phyloP scores from a whole-genome alignment of 129 eudicot species.

The Escallonia herrerae region DNA sequence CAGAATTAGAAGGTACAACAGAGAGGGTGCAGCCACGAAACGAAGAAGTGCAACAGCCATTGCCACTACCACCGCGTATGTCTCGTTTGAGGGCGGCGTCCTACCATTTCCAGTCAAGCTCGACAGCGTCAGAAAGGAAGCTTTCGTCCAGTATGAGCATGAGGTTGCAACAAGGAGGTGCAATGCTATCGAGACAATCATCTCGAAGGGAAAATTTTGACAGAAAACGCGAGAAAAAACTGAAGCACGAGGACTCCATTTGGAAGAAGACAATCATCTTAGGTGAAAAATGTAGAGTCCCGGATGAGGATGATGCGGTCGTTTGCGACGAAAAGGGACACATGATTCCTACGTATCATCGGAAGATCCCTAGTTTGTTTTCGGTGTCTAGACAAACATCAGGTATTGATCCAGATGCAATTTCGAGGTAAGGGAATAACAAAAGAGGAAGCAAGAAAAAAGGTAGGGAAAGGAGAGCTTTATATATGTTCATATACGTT shows the following conservation, averaged over 20 bases:
- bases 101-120: conserved; percentile 29
- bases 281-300: conserved; percentile 66
- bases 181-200: conserved; percentile 20
- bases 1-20: not conserved
- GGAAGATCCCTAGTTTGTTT: conserved; percentile 13
- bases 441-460: too few species aligned
- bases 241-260: conserved; percentile 49
- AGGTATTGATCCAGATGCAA: conserved; percentile 11
- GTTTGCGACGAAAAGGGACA: conserved; percentile 54
- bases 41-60: conserved; percentile 17
- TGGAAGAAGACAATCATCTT: conserved; percentile 70
- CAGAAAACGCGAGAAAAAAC: not conserved
- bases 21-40: not conserved
- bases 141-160: conserved; percentile 62
- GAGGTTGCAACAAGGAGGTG: conserved; percentile 26
- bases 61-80: conserved; percentile 33
- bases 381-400: conserved; percentile 35
- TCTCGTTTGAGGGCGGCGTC: conserved; percentile 34
- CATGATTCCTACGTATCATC: conserved; percentile 36
- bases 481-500: too few species aligned
- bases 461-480: too few species aligned
- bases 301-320: conserved; percentile 42
- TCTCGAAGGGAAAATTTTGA: conserved; percentile 17
- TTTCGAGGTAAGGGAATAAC: conserved; percentile 3
- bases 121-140: conserved; percentile 24